Evolutionary conservation across 2,329 filamentous ascomycete genomes (phyloP).

Genomic region (Penicillium concentricum): DNA sequence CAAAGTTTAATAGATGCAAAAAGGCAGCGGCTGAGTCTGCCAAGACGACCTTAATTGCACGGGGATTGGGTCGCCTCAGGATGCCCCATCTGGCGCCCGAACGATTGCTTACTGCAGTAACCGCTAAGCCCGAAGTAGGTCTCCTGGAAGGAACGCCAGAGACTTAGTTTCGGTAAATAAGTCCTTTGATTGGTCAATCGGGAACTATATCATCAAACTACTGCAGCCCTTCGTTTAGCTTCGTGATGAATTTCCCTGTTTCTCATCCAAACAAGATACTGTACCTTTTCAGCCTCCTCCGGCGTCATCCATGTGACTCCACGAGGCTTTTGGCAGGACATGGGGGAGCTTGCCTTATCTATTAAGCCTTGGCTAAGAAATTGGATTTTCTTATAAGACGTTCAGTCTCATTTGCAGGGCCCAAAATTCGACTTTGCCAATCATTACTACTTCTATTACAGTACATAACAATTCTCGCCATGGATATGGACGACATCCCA

Average conservation of each 20-base stretch:
- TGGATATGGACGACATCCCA: conserved; percentile 1
- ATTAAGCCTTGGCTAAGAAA: neutral
- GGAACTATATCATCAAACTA: conserved; percentile 3
- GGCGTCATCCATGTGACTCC: neutral
- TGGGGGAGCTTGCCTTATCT: neutral
- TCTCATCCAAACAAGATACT: neutral
- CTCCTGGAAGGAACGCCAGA: neutral
- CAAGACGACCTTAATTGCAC: neutral
- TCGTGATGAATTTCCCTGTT: neutral
- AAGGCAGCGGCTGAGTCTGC: neutral
- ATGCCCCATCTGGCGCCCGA: conserved; percentile 6
- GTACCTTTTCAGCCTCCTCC: neutral
- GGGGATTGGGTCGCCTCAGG: conserved; percentile 10
- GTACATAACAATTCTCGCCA: neutral
- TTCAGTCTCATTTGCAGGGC: neutral
- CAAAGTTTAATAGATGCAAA: neutral
- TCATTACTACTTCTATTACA: neutral
- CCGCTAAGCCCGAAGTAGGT: neutral
- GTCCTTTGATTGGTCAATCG: conserved; percentile 1
- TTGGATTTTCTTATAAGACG: neutral
- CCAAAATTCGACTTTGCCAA: neutral
- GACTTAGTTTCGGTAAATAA: conserved; percentile 8
- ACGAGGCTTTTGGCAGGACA: neutral
- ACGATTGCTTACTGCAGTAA: conserved; percentile 14
- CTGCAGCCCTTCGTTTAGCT: neutral